Evolutionary conservation across 129 eudicot species (phyloP), one percentile per base, ranked within the genome.

Genomic region (Helianthus tuberosus): DNA sequence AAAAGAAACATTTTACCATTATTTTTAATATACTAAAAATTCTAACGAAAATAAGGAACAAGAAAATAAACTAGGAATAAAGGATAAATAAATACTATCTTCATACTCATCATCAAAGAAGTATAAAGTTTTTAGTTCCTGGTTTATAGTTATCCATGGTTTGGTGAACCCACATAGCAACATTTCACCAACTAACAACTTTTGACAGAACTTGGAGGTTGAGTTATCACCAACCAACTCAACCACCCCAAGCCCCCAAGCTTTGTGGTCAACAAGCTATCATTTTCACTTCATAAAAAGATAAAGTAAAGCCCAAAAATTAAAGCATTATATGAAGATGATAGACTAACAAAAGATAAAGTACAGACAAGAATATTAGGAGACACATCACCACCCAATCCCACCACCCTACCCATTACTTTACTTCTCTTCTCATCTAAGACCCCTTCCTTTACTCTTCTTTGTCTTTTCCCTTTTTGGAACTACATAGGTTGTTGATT

Each of bases 351-450:
- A 75, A 80, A 69, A 65, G 78, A 43, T 46, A 81, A 81, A 81
- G 85, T 55, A 70, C 5, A 58, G 74, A 29, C 77, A 73, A 80
- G 72, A 69, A 65, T 73, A 75, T 69, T 69, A 79, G 66, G 43
- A 75, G 69, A 82, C 86, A 82, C 80, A 70, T 86, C 77, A 82
- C 76, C 74, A 72, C 66, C 55, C 70, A 58, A 4, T 15, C 47
- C 48, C 41, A 47, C 60, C 23, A 47, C 75, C 49, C 68, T 62
- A 68, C 61, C 61, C 60, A 64, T 64, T 51, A 66, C 83, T 76
- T 84, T 83, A 64, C 84, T 79, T 79, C 76, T 55, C 88, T 83
- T 85, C 68, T 2, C 86, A 76, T 83, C 85, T 48, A 83, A 81
- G 81, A 78, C 68, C 81, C 74, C 63, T 61, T 69, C 61, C 82